These are phyloP conservation scores for Ustilago vetiveriae DNA, from an alignment of 1,284 basidiomycete species.

Conservation along the genomic window DNA sequence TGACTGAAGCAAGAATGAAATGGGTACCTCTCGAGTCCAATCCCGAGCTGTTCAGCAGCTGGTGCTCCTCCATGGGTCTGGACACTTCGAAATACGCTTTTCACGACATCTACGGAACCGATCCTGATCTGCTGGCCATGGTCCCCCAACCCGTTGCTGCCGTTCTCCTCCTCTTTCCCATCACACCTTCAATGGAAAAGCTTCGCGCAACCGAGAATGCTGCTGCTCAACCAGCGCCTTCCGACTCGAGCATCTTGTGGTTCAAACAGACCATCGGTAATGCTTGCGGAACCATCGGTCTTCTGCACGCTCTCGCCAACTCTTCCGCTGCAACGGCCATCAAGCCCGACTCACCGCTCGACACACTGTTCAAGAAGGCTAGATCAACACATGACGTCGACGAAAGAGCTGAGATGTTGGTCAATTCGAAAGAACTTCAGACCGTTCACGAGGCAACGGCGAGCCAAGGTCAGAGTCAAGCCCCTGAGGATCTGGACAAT, in stretches of 20 bases:
- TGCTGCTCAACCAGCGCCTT: conserved; percentile 10
- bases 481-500: conserved; percentile 58
- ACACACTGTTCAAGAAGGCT: conserved; percentile 50
- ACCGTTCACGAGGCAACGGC: conserved; percentile 57
- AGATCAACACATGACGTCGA: conserved; percentile 19
- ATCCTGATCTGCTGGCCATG: conserved; percentile 70
- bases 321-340: conserved; percentile 50
- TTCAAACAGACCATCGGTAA: conserved; percentile 67
- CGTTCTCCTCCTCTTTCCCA: conserved; percentile 70
- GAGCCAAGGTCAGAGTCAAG: conserved; percentile 56
- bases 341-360: conserved; percentile 44
- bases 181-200: conserved; percentile 66
- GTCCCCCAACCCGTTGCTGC: conserved; percentile 70
- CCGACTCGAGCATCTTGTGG: conserved; percentile 43
- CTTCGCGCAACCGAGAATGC: conserved; percentile 41
- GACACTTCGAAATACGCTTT: conserved; percentile 68
- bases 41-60: conserved; percentile 64
- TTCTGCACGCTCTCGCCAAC: conserved; percentile 65
- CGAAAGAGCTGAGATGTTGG: conserved; percentile 40
- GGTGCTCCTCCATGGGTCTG: conserved; percentile 59
- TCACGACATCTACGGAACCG: conserved; percentile 70
- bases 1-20: conserved; percentile 16
- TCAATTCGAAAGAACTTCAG: conserved; percentile 45
- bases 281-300: conserved; percentile 67
- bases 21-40: conserved; percentile 67